Percentiles rank a stretch among this genome's conserved stretches.
phyloP scores from a whole-genome alignment of 805 yeast genomes.

The Candida vaughaniae region DNA sequence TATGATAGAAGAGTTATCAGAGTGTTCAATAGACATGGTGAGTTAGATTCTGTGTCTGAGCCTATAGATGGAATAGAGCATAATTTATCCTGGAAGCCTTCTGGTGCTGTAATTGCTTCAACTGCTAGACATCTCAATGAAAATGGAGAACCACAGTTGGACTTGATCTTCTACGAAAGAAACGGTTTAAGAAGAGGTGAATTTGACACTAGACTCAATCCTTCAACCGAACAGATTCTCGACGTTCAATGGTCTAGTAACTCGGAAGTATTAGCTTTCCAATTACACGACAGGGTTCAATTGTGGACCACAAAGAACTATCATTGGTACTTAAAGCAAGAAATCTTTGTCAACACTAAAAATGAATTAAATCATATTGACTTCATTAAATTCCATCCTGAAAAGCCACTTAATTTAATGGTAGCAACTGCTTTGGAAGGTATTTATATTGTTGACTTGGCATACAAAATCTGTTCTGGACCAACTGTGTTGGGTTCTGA shows the following conservation, averaged over 20 bases:
- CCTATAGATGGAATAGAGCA: conserved; percentile 83
- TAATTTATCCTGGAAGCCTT: conserved; percentile 82
- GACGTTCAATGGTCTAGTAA: conserved; percentile 76
- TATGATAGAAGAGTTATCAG: conserved; percentile 71
- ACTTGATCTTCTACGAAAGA: conserved; percentile 80
- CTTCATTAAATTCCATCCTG: conserved; percentile 81
- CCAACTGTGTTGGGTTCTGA: conserved; percentile 69
- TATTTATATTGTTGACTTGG: conserved; percentile 66
- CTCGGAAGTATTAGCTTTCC: conserved; percentile 75
- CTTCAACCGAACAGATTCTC: conserved; percentile 43
- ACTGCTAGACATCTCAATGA: conserved; percentile 68
- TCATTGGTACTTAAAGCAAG: conserved; percentile 94
- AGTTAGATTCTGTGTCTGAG: conserved; percentile 78
- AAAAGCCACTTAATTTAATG: conserved; percentile 74
- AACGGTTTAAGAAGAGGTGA: conserved; percentile 92
- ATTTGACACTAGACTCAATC: conserved; percentile 64
- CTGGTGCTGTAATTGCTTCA: conserved; percentile 82
- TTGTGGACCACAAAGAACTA: conserved; percentile 91
- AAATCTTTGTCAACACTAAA: conserved; percentile 38
- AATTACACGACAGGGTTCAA: conserved; percentile 61
- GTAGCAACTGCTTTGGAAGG: conserved; percentile 49
- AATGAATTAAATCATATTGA: conserved; percentile 29
- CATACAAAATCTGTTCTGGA: conserved; percentile 63
- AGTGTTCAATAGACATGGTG: conserved; percentile 78
- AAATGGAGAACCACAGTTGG: conserved; percentile 42